Percentiles rank a stretch among this genome's conserved stretches.
Evolutionary conservation across 1,284 basidiomycete species (phyloP).

Genomic region (Puccinia triticina): DNA sequence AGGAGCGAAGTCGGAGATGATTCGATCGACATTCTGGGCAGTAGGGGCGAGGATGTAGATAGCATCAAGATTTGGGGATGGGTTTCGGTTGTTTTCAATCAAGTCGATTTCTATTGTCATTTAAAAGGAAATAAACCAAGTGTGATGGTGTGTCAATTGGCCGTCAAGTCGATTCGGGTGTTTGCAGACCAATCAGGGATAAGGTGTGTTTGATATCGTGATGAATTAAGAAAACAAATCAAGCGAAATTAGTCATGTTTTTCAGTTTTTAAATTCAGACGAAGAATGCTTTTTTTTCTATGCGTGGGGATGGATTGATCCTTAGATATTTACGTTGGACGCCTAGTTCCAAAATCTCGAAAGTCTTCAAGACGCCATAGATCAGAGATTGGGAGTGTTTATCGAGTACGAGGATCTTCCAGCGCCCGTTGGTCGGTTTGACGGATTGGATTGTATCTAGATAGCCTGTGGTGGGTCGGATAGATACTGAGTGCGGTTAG

Average conservation of each 20-base stretch:
- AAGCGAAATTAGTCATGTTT: neutral
- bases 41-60: constrained; percentile 95
- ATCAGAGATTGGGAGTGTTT: constrained; percentile 70
- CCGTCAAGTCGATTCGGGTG: no score
- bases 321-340: constrained; percentile 67
- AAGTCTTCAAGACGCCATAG: constrained; percentile 83
- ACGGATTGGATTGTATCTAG: constrained; percentile 51
- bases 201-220: neutral
- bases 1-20: constrained; percentile 78
- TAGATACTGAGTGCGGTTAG: neutral
- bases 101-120: constrained; percentile 60
- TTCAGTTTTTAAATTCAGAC: neutral
- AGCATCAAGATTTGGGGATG: constrained; percentile 80
- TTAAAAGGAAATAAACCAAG: neutral
- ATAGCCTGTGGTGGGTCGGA: constrained; percentile 14
- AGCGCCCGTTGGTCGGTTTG: constrained; percentile 44
- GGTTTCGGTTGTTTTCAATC: constrained; percentile 66
- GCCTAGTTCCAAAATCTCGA: constrained; percentile 89
- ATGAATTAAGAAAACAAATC: neutral
- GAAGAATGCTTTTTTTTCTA: neutral
- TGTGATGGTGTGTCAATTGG: neutral
- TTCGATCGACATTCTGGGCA: constrained; percentile 84
- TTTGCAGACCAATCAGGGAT: neutral
- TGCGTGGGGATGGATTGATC: neutral
- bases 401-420: constrained; percentile 51